phyloP scores from a whole-genome alignment of 495 filamentous ascomycete species.

The Penicillium lagena region DNA sequence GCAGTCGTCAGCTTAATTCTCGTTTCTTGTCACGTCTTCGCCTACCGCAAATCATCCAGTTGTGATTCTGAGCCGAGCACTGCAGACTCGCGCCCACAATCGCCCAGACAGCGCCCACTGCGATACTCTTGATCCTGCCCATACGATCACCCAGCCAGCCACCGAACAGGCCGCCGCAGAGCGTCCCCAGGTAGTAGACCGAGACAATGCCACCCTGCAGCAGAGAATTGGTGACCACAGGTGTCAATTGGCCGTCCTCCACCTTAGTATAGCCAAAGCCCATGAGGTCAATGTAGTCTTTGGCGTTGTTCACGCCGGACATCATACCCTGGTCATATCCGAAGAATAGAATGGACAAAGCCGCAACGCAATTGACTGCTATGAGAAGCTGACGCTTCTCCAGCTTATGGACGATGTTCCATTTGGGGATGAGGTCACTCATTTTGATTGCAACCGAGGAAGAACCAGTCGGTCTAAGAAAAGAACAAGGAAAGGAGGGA shows the following conservation, averaged over 20 bases:
- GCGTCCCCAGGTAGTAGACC: conserved; percentile 65
- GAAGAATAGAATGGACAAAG: conserved; percentile 54
- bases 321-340: conserved; percentile 71
- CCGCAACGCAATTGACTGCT: conserved; percentile 59
- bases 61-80: conserved; percentile 53
- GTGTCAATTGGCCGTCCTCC: conserved; percentile 32
- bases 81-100: conserved; percentile 55
- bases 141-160: conserved; percentile 57
- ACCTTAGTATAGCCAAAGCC: conserved; percentile 54
- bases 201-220: conserved; percentile 65
- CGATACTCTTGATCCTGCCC: conserved; percentile 58
- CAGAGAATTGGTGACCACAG: conserved; percentile 53
- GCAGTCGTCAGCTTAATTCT: conserved; percentile 1
- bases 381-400: conserved; percentile 59
- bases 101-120: conserved; percentile 48
- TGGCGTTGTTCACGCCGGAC: conserved; percentile 64
- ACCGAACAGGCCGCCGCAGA: conserved; percentile 53
- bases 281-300: conserved; percentile 61
- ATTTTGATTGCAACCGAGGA: conserved; percentile 16
- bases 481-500: background rate
- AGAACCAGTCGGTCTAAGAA: background rate
- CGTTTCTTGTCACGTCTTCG: background rate
- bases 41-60: conserved; percentile 67
- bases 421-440: conserved; percentile 42
- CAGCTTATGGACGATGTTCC: conserved; percentile 54